Base-by-base conservation (phyloP, 2,329 filamentous ascomycete species). In the Cytospora piceae region DNA sequence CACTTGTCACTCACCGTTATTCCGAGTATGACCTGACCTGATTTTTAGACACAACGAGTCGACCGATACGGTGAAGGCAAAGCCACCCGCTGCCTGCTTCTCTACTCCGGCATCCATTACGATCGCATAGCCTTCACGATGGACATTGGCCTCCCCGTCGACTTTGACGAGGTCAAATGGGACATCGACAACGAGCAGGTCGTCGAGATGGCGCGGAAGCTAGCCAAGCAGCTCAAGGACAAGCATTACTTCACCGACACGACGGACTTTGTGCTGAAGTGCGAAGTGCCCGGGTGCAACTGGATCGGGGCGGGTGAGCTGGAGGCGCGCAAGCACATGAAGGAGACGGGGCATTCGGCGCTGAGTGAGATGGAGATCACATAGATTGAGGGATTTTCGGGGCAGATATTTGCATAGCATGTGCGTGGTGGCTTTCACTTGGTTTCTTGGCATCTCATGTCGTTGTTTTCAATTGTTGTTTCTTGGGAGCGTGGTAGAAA, bases 31-130 rank as follows among this genome's bases (percentile, higher is more conserved):
- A 51, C 22, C 60, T 62, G 20, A 62, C 27, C 20, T 12, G 20
- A 7, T 9, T 27, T 3, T 39, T 63, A 71, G 72, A 72, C 73
- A 32, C 72, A 75, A 29, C 74, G 76, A 4, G 81, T 92, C 7
- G 90, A 93, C 72, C 85, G 85, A 6, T 96, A 94, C 78, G 96
- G 96, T 70, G 91, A 95, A 73, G 87, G 87, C 0, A 85, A 86
- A 61, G 76, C 80, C 39, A 85, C 84, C 51, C 84, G 92, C 8
- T 94, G 92, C 73, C 87, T 97, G 31, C 81, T 97, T 29, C 89
- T 97, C 0, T 97, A 97, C 77, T 94, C 91, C 0, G 93, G 93
- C 3, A 95, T 97, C 59, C 94, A 97, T 76, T 97, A 97, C 78
- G 94, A 97, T 77, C 90, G 92, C 8, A 89, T 97, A 67, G 93